Percentiles rank a stretch among this genome's conserved stretches.
These are phyloP conservation scores for Erythrophleum fordii DNA, from an alignment of 306 rosid genomes.

Conservation along the genomic window DNA sequence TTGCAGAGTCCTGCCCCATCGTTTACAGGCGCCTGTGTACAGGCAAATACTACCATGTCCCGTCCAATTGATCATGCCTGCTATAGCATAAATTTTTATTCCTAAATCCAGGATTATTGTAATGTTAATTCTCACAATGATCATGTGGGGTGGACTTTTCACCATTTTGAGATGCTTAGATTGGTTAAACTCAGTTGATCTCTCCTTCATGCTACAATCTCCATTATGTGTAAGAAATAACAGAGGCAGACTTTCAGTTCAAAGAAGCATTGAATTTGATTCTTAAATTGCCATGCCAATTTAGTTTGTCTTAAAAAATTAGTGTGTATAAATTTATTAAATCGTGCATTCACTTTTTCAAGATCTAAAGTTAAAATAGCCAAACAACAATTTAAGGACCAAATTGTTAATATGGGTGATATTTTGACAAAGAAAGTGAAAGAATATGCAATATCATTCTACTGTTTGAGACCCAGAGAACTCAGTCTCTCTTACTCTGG, in stretches of 20 bases:
- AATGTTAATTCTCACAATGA: neutral
- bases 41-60: slow-evolving; percentile 88
- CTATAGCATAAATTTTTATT: neutral
- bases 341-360: no score
- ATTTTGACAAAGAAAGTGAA: no score
- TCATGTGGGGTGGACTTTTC: neutral
- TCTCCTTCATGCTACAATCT: neutral
- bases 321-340: no score
- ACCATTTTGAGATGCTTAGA: neutral
- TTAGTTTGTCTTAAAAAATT: no score
- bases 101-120: neutral
- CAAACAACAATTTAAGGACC: no score
- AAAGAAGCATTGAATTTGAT: neutral
- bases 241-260: neutral
- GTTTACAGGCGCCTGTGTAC: slow-evolving; percentile 79
- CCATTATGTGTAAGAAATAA: neutral
- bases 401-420: no score
- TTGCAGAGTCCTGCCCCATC: slow-evolving; percentile 79
- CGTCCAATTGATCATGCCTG: slow-evolving; percentile 54
- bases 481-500: no score
- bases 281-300: no score
- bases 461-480: no score
- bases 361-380: no score
- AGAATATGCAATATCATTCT: no score
- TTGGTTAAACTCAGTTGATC: slow-evolving; percentile 14